These are phyloP conservation scores for Penicillium atrosanguineum DNA, from an alignment of 495 filamentous ascomycete genomes.

Conservation along the genomic window DNA sequence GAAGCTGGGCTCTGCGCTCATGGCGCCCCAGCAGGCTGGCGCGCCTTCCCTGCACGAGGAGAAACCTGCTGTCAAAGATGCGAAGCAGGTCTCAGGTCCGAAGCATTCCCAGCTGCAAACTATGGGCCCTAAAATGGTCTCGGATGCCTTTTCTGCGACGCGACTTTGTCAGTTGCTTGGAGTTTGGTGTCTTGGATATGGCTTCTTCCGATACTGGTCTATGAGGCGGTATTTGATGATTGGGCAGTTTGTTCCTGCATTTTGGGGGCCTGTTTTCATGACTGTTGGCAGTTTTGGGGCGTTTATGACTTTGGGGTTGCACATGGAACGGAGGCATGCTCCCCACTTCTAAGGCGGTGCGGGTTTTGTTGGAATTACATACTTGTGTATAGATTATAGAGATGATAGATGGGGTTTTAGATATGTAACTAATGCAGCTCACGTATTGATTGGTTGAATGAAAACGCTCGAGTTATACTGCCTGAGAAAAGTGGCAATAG, in stretches of 20 bases:
- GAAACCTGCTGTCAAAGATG: background rate
- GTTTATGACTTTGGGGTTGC: slow-evolving; percentile 15
- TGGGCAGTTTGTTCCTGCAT: slow-evolving; percentile 29
- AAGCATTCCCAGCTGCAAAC: slow-evolving; percentile 1
- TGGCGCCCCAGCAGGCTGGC: background rate
- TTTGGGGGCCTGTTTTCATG: slow-evolving; percentile 34
- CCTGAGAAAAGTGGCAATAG: background rate
- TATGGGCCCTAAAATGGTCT: background rate
- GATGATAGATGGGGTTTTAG: background rate
- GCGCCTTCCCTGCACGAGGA: background rate
- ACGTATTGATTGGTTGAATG: background rate
- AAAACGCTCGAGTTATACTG: background rate
- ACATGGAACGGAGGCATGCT: slow-evolving; percentile 12
- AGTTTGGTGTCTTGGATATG: slow-evolving; percentile 30
- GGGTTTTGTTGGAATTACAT: background rate
- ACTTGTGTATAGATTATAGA: background rate
- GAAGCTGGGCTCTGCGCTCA: slow-evolving; percentile 5
- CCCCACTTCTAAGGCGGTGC: background rate
- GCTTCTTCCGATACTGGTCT: slow-evolving; percentile 29
- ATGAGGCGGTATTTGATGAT: slow-evolving; percentile 23
- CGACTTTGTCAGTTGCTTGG: slow-evolving; percentile 25
- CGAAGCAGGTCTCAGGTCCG: background rate
- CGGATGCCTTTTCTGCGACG: slow-evolving; percentile 13
- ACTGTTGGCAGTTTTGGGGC: slow-evolving; percentile 19
- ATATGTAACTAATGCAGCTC: background rate